A percentile compares a stretch with the other conserved stretches of the same genome.
These are phyloP conservation scores for Acer negundo DNA, from an alignment of 345 rosid species.

Conservation along the genomic window DNA sequence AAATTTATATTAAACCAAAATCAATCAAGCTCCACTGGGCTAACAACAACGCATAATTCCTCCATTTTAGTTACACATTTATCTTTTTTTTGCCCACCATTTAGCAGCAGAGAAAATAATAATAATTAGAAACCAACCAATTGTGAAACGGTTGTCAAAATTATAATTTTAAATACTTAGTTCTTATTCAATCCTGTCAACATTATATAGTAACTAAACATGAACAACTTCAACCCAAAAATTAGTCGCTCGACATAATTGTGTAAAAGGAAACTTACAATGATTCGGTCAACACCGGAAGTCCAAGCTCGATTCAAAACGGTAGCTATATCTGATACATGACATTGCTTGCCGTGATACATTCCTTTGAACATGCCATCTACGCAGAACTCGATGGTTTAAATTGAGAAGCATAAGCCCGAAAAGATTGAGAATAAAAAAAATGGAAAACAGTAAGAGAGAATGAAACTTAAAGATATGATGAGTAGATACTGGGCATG, in stretches of 20 bases:
- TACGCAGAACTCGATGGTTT: conserved; percentile 18
- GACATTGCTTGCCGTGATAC: conserved; percentile 83
- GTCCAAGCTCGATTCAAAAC: conserved; percentile 90
- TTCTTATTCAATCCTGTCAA: background rate
- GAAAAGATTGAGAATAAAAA: background rate
- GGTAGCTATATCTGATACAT: conserved; percentile 65
- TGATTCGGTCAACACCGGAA: conserved; percentile 92
- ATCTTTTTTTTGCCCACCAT: background rate
- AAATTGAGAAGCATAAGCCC: conserved; percentile 2
- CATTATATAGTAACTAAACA: background rate
- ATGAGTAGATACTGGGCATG: background rate
- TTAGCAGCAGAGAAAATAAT: background rate
- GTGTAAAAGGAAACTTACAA: conserved; percentile 40
- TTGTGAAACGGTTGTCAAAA: background rate
- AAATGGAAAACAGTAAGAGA: background rate
- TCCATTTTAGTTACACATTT: too few relatives aligned
- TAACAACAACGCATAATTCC: too few relatives aligned
- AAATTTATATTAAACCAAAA: conserved; percentile 6
- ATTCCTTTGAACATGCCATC: conserved; percentile 98
- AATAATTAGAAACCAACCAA: background rate
- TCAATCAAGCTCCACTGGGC: background rate
- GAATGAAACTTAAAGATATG: background rate
- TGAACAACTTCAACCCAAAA: background rate
- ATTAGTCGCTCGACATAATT: background rate
- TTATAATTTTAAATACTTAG: background rate